phyloP scores from a whole-genome alignment of 495 filamentous ascomycete genomes.

The Penicillium steckii region DNA sequence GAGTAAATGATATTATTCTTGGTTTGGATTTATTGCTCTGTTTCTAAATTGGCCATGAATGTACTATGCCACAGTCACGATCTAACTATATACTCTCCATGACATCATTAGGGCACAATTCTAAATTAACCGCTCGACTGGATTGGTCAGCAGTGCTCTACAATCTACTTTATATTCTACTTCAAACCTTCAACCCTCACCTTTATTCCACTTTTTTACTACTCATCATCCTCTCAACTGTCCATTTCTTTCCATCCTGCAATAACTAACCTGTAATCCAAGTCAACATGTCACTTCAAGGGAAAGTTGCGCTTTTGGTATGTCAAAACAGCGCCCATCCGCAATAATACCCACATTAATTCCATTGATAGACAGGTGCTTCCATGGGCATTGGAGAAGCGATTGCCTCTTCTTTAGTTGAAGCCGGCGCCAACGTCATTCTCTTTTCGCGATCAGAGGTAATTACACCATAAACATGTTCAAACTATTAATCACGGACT shows the following conservation, averaged over 20 bases:
- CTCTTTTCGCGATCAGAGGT: slow-evolving; percentile 10
- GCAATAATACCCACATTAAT: background rate
- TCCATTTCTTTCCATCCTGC: background rate
- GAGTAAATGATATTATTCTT: too few species aligned
- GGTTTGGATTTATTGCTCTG: too few species aligned
- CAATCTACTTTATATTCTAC: too few species aligned
- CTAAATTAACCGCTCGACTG: too few species aligned
- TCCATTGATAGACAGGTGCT: slow-evolving; percentile 7
- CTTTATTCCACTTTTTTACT: background rate
- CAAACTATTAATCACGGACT: background rate
- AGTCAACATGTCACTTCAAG: background rate
- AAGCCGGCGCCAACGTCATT: background rate
- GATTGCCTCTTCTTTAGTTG: slow-evolving; percentile 4
- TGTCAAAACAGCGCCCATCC: background rate
- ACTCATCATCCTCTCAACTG: background rate
- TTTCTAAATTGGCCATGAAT: too few species aligned
- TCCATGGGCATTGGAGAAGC: slow-evolving; percentile 17
- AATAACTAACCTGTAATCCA: background rate
- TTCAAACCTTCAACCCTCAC: too few species aligned
- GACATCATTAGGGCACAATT: too few species aligned
- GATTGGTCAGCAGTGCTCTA: too few species aligned
- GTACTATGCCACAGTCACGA: too few species aligned
- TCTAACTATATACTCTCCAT: too few species aligned
- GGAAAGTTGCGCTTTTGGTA: background rate
- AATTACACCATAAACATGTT: too few species aligned